Evolutionary conservation across 2,329 filamentous ascomycete species (phyloP).

Genomic region (Ascosphaera apis): DNA sequence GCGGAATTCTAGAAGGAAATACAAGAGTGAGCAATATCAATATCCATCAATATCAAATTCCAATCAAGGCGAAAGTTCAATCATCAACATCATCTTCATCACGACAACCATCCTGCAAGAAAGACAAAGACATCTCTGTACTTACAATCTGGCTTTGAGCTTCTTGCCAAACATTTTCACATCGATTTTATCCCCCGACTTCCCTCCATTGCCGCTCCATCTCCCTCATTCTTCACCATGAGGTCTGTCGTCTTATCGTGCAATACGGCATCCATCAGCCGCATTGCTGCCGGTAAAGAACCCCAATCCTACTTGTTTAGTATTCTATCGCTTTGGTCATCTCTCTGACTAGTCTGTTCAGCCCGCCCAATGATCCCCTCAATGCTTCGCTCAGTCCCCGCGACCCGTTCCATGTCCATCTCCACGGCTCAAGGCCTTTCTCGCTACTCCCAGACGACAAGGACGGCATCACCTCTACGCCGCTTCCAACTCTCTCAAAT

Average conservation of each 20-base stretch:
- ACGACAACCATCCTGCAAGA: no score
- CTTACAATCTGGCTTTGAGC: no score
- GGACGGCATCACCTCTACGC: constrained; percentile 7
- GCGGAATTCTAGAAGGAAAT: background rate
- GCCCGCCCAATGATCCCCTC: background rate
- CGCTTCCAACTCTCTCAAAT: constrained; percentile 12
- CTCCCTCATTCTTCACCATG: constrained; percentile 8
- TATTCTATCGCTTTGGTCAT: background rate
- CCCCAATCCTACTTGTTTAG: background rate
- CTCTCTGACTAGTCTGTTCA: background rate
- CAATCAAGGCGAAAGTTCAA: no score
- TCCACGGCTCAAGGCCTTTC: background rate
- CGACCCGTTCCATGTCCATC: background rate
- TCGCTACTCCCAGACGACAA: background rate
- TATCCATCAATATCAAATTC: no score
- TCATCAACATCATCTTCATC: no score
- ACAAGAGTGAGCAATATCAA: background rate
- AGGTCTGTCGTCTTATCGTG: constrained; percentile 18
- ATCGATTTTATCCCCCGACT: background rate
- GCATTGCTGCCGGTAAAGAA: constrained; percentile 1
- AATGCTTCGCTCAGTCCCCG: background rate
- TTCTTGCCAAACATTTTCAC: no score
- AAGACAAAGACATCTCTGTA: no score
- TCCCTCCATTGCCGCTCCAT: background rate
- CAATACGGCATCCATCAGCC: constrained; percentile 7